Evolutionary conservation across 352 stramenopile species (phyloP).

Genomic region (Phytophthora chlamydospora): DNA sequence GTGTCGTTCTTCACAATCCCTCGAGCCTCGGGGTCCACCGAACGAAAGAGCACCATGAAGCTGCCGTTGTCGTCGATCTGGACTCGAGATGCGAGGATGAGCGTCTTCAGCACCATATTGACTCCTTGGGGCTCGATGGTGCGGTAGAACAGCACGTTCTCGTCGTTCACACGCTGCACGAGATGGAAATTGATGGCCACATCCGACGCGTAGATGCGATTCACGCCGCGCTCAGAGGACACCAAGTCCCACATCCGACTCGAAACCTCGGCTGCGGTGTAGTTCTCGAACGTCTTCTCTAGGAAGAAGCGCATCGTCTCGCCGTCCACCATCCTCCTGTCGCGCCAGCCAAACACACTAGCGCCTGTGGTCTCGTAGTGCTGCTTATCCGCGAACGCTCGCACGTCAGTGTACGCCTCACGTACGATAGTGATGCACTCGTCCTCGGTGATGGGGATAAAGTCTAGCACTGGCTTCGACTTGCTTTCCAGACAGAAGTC

Average conservation of each 20-base stretch:
- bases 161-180: conserved; percentile 57
- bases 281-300: conserved; percentile 61
- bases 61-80: conserved; percentile 51
- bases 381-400: conserved; percentile 44
- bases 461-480: conserved; percentile 22
- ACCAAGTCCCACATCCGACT: conserved; percentile 64
- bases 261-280: conserved; percentile 45
- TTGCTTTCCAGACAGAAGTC: conserved; percentile 12
- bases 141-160: conserved; percentile 72
- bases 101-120: conserved; percentile 53
- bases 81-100: conserved; percentile 61
- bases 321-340: conserved; percentile 52
- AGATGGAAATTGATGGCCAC: conserved; percentile 56
- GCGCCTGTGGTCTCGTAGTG: conserved; percentile 54
- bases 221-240: conserved; percentile 57
- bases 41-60: conserved; percentile 72
- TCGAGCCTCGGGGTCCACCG: conserved; percentile 49
- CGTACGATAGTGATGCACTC: conserved; percentile 56
- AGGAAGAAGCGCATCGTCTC: conserved; percentile 68
- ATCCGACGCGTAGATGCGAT: conserved; percentile 68
- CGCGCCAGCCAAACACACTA: conserved; percentile 69
- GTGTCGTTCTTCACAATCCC: conserved; percentile 21
- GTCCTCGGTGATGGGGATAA: conserved; percentile 40
- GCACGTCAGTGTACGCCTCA: conserved; percentile 54
- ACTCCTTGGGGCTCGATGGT: conserved; percentile 57